Base-by-base conservation (phyloP, 148 eudicot genomes). In the Rhododendron kiyosumense region DNA sequence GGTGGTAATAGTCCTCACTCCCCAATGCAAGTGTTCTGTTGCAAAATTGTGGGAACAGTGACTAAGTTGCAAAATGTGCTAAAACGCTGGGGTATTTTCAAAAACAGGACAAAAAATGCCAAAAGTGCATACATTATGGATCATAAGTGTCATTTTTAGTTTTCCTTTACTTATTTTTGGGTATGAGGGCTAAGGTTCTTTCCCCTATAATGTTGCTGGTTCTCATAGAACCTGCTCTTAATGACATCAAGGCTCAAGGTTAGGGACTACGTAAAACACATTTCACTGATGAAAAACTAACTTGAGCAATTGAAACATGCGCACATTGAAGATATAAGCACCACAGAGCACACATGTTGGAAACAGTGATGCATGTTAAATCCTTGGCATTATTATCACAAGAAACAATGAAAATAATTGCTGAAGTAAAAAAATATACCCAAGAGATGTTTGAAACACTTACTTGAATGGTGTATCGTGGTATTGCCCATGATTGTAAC, bases 401-500 rank as follows among this genome's bases (percentile, higher is more conserved):
- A 79, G 15, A 79, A 34, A 79, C 9, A 48, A 79, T 9, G 36
- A 46, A 18, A 46, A 13, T 17, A 46, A 49, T 22, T 61, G 5
- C 0, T 77, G 57, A 32, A 61, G 22, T 77, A 10, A 49, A 69
- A 4, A 4, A 2, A 2, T 26, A 0, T 67, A n/a, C 73, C 76
- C 36, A 71, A 30, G 38, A 4, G 26, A 41, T 61, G 24, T 32
- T 52, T 81, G 32, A 0, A 81, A 54, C 14, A 57, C 84, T 84
- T 88, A 91, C 93, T 85, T 91, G 92, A 12, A 90, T 24, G 41
- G 41, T 89, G 86, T 89, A 93, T 78, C 90, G 86, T 63, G 94
- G 94, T 7, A 93, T 77, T 3, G 85, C 89, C 94, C 94, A 90
- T 2, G 91, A 79, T 57, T 93, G 94, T 74, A 93, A 45, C 45